Evolutionary conservation across 2,329 filamentous ascomycete species (phyloP).

Genomic region (Tolypocladium endophyticum): DNA sequence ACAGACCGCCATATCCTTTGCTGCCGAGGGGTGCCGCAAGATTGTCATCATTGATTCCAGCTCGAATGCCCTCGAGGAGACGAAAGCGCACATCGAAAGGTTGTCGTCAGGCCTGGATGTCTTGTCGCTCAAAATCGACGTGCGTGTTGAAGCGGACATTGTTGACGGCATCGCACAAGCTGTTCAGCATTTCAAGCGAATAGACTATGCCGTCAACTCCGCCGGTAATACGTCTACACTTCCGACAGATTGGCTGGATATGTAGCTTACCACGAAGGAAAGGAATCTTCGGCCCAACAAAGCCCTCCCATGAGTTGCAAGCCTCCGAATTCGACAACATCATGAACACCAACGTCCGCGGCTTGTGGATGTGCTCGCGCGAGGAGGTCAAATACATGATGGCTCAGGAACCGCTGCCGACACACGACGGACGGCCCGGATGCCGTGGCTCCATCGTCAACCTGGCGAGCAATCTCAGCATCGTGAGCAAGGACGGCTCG

Average conservation of each 20-base stretch:
- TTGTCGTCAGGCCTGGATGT: background rate
- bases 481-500: constrained; percentile 29
- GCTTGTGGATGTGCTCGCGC: constrained; percentile 31
- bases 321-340: constrained; percentile 30
- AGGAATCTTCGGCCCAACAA: constrained; percentile 27
- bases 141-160: constrained; percentile 22
- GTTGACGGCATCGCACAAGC: constrained; percentile 18
- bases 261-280: background rate
- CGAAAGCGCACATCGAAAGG: constrained; percentile 4
- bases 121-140: constrained; percentile 20
- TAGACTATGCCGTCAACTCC: constrained; percentile 36
- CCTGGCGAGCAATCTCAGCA: constrained; percentile 30
- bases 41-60: constrained; percentile 31
- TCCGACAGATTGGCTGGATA: background rate
- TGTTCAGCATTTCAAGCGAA: constrained; percentile 23
- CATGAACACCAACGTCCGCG: constrained; percentile 31
- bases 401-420: constrained; percentile 27
- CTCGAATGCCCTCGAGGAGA: constrained; percentile 18
- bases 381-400: constrained; percentile 32
- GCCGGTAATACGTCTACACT: constrained; percentile 18
- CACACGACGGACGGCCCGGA: constrained; percentile 27
- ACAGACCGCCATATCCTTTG: constrained; percentile 19
- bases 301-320: constrained; percentile 22
- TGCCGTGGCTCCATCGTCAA: constrained; percentile 33
- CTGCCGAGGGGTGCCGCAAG: constrained; percentile 28